A percentile compares a stretch with the other conserved stretches of the same genome.
Conservation (phyloP, 2,329 filamentous ascomycete species). For the Pseudocercospora cruenta region DNA sequence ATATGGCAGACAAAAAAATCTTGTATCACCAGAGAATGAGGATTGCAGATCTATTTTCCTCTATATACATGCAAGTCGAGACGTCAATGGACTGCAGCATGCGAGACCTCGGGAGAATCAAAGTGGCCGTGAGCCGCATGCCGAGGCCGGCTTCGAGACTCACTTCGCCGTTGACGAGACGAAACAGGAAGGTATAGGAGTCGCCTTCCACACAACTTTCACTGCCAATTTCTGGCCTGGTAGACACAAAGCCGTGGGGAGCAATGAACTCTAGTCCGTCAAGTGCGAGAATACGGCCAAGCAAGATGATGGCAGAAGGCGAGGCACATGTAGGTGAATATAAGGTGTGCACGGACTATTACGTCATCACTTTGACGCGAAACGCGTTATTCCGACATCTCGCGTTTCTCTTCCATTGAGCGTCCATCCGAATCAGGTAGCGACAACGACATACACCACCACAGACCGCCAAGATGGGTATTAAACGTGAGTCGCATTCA, state of each 20-base stretch:
- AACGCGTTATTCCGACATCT: not conserved
- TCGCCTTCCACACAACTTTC: not conserved
- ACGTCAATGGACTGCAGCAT: not conserved
- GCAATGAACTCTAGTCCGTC: not conserved
- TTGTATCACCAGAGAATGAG: not conserved
- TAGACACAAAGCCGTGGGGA: not conserved
- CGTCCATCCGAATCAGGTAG: not conserved
- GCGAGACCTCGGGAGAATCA: slow-evolving; percentile 10
- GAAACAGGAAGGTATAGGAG: slow-evolving; percentile 1
- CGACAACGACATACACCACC: slow-evolving; percentile 4
- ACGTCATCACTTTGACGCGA: not conserved
- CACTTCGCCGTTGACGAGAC: slow-evolving; percentile 2
- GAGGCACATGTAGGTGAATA: not conserved
- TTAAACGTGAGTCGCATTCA: slow-evolving; percentile 38
- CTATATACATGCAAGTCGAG: slow-evolving; percentile 1
- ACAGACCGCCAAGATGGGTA: slow-evolving; percentile 38
- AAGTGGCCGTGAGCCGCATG: not conserved
- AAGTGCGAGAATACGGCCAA: not conserved
- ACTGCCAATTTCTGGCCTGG: not conserved
- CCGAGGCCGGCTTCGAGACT: slow-evolving; percentile 3
- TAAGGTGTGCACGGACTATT: not conserved
- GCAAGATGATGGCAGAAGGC: not conserved
- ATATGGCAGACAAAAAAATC: not conserved
- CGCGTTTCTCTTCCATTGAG: not conserved
- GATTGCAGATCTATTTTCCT: slow-evolving; percentile 7